Evolutionary conservation across 139 green algal genomes (phyloP).

Genomic region (Microglena sp.): DNA sequence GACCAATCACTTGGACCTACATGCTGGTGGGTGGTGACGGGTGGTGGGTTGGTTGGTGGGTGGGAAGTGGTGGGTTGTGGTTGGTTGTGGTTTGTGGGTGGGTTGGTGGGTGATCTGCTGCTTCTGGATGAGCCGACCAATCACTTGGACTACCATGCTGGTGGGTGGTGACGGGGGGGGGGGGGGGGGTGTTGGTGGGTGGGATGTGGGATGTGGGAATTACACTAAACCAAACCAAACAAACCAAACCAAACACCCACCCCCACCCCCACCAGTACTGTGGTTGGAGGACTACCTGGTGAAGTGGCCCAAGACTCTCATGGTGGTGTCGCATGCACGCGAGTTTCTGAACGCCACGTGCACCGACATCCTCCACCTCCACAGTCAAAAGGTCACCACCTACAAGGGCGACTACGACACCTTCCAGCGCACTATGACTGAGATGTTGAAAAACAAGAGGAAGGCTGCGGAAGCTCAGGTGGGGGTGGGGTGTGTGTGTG

Average conservation of each 20-base stretch:
- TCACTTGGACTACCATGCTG: conserved; percentile 52
- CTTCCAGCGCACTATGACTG: conserved; percentile 65
- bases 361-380: conserved; percentile 84
- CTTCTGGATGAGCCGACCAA: conserved; percentile 72
- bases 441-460: conserved; percentile 45
- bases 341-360: conserved; percentile 81
- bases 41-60: no score
- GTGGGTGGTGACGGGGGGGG: no score
- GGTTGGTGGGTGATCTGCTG: conserved; percentile 55
- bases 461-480: conserved; percentile 60
- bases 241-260: neutral
- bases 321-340: conserved; percentile 76
- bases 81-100: no score
- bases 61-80: no score
- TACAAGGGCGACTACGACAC: conserved; percentile 75
- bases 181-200: neutral
- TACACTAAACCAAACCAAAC: no score
- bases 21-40: conserved; percentile 25
- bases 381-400: conserved; percentile 44
- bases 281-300: conserved; percentile 81
- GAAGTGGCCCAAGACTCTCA: conserved; percentile 67
- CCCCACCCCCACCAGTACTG: conserved; percentile 43
- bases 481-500: no score
- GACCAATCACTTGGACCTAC: conserved; percentile 47
- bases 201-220: no score